Percentiles rank a stretch among this genome's conserved stretches.
Evolutionary conservation across 306 rosid genomes (phyloP).

Genomic region (Mimosa bimucronata): DNA sequence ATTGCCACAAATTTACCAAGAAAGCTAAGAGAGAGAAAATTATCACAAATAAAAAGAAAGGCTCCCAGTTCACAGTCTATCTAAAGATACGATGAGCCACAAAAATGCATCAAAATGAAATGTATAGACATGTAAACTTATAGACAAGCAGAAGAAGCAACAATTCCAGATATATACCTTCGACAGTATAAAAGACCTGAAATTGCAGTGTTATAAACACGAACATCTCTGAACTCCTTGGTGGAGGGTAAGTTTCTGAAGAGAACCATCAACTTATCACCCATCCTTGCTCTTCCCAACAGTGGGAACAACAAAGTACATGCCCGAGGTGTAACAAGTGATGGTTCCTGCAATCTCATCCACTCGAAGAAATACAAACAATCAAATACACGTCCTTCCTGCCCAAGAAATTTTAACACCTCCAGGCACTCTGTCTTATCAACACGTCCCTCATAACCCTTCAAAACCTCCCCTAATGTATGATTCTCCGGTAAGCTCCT

Average conservation of each 20-base stretch:
- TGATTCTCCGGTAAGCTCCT: conserved; percentile 59
- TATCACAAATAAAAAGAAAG: conserved; percentile 20
- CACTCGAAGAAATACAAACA: conserved; percentile 89
- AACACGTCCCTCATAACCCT: conserved; percentile 58
- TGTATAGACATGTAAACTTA: background rate
- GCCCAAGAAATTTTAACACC: conserved; percentile 62
- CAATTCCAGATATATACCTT: conserved; percentile 56
- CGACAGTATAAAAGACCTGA: conserved; percentile 65
- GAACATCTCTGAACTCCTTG: conserved; percentile 68
- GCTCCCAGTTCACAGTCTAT: background rate
- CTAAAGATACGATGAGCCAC: background rate
- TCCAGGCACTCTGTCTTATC: conserved; percentile 57
- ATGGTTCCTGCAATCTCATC: conserved; percentile 83
- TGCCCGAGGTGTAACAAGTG: conserved; percentile 62
- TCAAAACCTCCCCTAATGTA: conserved; percentile 73
- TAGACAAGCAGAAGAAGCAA: conserved; percentile 24
- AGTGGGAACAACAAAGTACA: conserved; percentile 71
- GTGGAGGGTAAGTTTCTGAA: conserved; percentile 60
- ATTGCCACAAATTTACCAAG: background rate
- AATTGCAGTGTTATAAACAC: conserved; percentile 78
- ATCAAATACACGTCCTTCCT: conserved; percentile 50
- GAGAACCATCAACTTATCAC: conserved; percentile 65
- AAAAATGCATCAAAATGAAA: conserved; percentile 11
- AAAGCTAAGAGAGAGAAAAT: conserved; percentile 12
- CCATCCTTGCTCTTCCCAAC: conserved; percentile 82